Base-by-base conservation (phyloP, 2,329 filamentous ascomycete genomes). In the Hypoxylon sp. region DNA sequence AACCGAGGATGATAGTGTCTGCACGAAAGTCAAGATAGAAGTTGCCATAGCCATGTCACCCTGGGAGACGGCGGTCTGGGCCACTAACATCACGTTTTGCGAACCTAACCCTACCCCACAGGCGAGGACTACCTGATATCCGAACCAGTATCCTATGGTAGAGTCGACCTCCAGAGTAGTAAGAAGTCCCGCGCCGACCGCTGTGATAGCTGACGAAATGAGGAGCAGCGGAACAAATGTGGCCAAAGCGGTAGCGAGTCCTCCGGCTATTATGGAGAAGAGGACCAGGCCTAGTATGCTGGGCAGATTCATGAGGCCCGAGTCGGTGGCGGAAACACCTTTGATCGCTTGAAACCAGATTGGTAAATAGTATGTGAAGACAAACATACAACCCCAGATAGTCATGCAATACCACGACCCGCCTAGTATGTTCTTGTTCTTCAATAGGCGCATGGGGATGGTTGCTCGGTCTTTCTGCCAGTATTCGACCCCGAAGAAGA, bases 191-290 rank as follows among this genome's bases (percentile, higher is more conserved):
- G 64, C 59, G 7, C 72, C 72, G 31, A 73, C 55, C 2, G 71
- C 57, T 20, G 47, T 64, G 15, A 67, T 50, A 51, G 70, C 51
- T 1, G 68, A 64, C 4, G 68, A 67, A 16, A 60, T 17, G 12
- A 75, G 68, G 67, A 76, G 72, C 45, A 66, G 68, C 3, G 63
- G 73, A 12, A 59, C 67, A 30, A 73, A 74, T 44, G 74, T 70
- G 17, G 73, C 73, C 9, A 70, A 20, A 12, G 63, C 41, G 7
- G 69, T 67, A n/a, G 70, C 63, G 9, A 66, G 36, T n/a, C 56
- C 57, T 20, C 71, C 71, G 5, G 66, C 55, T 13, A 64, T 29
- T 23, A 69, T 59, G 9, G 65, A 64, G 38, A 60, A 48, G 5
- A 71, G 31, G 7, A 70, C 67, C 11, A 72, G 57, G 16, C 61